Percentiles rank a stretch among this genome's conserved stretches.
Evolutionary conservation across 768 basidiomycete genomes (phyloP).

Genomic region (Hypsizygus marmoreus): DNA sequence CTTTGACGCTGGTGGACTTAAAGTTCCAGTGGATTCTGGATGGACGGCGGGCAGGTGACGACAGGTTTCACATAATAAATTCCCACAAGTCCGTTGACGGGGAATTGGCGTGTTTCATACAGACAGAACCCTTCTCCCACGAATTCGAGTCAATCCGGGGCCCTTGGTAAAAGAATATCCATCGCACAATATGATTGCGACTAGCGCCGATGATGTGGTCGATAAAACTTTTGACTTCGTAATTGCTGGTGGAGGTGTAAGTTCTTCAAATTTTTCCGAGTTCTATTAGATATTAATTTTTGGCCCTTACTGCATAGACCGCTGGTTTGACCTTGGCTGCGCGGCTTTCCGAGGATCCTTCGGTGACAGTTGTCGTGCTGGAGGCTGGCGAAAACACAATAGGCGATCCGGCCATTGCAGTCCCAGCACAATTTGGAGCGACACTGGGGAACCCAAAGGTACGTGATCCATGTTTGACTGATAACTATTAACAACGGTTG

Average conservation of each 20-base stretch:
- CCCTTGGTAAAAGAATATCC: too few species aligned
- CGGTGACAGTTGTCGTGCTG: neutral
- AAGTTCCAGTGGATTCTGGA: too few species aligned
- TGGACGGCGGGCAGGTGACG: too few species aligned
- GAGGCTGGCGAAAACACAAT: neutral
- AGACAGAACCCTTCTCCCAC: too few species aligned
- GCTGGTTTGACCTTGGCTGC: neutral
- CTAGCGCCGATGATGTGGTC: constrained; percentile 14
- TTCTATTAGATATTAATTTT: neutral
- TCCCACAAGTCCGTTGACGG: too few species aligned
- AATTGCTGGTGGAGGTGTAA: constrained; percentile 28
- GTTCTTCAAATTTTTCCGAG: neutral
- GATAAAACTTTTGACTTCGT: constrained; percentile 32
- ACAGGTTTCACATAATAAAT: too few species aligned
- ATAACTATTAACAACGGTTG: too few species aligned
- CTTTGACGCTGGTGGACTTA: too few species aligned
- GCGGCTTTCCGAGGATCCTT: neutral
- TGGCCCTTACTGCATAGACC: neutral
- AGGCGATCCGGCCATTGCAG: neutral
- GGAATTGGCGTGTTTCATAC: too few species aligned
- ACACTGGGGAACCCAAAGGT: constrained; percentile 1
- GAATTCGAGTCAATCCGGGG: too few species aligned
- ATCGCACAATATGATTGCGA: constrained; percentile 12
- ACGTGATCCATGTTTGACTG: too few species aligned
- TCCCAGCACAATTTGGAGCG: neutral